Conservation (phyloP, 257 asterid genomes). For the Salvia miltiorrhiza region DNA sequence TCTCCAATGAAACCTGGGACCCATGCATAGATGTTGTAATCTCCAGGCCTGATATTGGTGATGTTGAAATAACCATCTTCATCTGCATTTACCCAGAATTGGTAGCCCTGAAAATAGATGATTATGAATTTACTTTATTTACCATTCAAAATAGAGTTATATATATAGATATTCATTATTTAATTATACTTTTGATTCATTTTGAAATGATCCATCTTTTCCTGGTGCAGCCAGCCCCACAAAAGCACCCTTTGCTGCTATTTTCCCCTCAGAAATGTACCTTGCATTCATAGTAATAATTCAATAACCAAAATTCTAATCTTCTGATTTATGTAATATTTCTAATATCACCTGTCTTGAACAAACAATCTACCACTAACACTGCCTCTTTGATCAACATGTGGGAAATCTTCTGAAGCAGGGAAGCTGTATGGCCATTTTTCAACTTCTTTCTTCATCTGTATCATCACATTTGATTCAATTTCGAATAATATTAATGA, state of each 20-base stretch:
- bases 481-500: not conserved
- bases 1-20: conserved; percentile 79
- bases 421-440: conserved; percentile 85
- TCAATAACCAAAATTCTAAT: not conserved
- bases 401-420: conserved; percentile 60
- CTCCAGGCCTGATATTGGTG: conserved; percentile 38
- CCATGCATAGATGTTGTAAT: conserved; percentile 65
- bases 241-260: conserved; percentile 53
- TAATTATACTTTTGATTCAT: conserved; percentile 30
- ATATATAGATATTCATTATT: not conserved
- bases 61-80: conserved; percentile 52
- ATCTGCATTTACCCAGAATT: conserved; percentile 69
- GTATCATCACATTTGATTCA: not conserved
- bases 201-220: conserved; percentile 66
- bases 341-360: conserved; percentile 82
- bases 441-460: conserved; percentile 44
- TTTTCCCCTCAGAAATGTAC: conserved; percentile 5
- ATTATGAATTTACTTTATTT: not conserved
- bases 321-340: too few species aligned
- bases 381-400: conserved; percentile 51
- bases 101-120: conserved; percentile 47
- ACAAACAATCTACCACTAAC: conserved; percentile 54
- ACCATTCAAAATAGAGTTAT: not conserved
- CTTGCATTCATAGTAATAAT: not conserved
- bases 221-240: conserved; percentile 81